phyloP scores from a whole-genome alignment of 2,329 filamentous ascomycete genomes.

The Exophiala lecanii-corni region DNA sequence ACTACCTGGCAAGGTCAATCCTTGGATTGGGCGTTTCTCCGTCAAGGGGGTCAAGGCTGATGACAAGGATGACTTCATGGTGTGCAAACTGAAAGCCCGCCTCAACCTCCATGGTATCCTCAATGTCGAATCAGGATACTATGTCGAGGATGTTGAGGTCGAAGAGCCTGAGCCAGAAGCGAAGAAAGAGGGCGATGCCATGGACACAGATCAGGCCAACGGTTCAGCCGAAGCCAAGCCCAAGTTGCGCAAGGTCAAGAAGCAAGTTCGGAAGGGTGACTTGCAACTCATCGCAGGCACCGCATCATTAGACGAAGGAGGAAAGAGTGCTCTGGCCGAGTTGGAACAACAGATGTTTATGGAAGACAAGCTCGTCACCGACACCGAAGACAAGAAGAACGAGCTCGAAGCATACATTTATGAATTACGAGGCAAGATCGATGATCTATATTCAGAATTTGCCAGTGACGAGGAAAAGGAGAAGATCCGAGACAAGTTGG shows the following conservation, averaged over 20 bases:
- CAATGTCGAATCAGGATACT: slow-evolving; percentile 96
- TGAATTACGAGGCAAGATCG: slow-evolving; percentile 90
- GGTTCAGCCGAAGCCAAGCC: slow-evolving; percentile 64
- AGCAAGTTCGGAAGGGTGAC: slow-evolving; percentile 97
- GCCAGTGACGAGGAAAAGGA: slow-evolving; percentile 89
- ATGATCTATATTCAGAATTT: slow-evolving; percentile 84
- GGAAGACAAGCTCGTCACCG: slow-evolving; percentile 96
- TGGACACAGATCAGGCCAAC: slow-evolving; percentile 70
- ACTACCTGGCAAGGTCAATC: slow-evolving; percentile 82
- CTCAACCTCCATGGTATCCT: slow-evolving; percentile 94
- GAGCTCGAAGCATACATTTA: slow-evolving; percentile 98
- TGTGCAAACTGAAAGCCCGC: slow-evolving; percentile 98
- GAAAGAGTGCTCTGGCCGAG: slow-evolving; percentile 68
- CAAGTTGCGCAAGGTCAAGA: slow-evolving; percentile 96
- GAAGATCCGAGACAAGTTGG: slow-evolving; percentile 77
- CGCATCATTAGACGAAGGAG: slow-evolving; percentile 65
- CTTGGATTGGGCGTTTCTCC: slow-evolving; percentile 96
- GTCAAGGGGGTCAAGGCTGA: slow-evolving; percentile 97
- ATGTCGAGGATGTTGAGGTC: slow-evolving; percentile 94
- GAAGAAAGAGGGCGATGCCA: slow-evolving; percentile 63
- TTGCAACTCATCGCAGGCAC: slow-evolving; percentile 82
- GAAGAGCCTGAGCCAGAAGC: slow-evolving; percentile 86
- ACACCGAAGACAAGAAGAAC: slow-evolving; percentile 99
- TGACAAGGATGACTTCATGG: slow-evolving; percentile 92
- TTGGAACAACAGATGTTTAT: slow-evolving; percentile 87